These are phyloP conservation scores for Trichothecium roseum DNA, from an alignment of 2,329 filamentous ascomycete genomes.

Conservation along the genomic window DNA sequence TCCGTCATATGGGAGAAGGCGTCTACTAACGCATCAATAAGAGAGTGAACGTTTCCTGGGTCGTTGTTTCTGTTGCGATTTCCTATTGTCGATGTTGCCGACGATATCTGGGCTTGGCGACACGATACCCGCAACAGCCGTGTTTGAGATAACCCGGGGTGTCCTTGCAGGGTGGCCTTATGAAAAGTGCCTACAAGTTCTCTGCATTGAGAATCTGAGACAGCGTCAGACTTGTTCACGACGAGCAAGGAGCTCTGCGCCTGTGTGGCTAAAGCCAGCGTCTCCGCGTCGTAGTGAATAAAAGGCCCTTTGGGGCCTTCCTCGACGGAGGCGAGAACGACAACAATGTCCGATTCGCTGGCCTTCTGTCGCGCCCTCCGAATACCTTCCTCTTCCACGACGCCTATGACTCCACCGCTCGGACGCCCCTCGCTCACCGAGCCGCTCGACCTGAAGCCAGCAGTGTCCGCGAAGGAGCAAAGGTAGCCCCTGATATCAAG, in stretches of 20 bases:
- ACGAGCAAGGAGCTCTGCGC: constrained; percentile 42
- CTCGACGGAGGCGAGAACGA: constrained; percentile 72
- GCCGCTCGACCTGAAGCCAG: constrained; percentile 59
- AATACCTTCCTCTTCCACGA: constrained; percentile 84
- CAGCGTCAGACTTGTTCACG: constrained; percentile 52
- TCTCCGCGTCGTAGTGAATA: constrained; percentile 45
- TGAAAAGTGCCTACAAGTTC: constrained; percentile 30
- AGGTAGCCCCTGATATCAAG: constrained; percentile 84
- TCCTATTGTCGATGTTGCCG: neutral
- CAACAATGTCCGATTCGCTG: constrained; percentile 71
- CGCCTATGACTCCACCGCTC: constrained; percentile 40
- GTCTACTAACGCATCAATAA: constrained; percentile 56
- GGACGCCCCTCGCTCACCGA: constrained; percentile 6
- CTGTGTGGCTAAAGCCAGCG: constrained; percentile 38
- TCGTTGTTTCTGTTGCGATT: constrained; percentile 21
- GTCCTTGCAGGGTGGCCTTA: constrained; percentile 52
- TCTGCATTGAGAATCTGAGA: constrained; percentile 22
- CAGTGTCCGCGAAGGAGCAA: constrained; percentile 91
- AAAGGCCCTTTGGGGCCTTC: constrained; percentile 20
- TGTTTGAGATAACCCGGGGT: constrained; percentile 24
- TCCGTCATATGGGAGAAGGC: constrained; percentile 63
- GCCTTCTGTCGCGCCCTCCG: constrained; percentile 74
- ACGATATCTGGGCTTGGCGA: too few relatives aligned
- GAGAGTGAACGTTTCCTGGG: constrained; percentile 55
- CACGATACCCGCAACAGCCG: neutral